These are phyloP conservation scores for Protostelium mycophagum DNA, from an alignment of 78 protist genomes.

Conservation along the genomic window DNA sequence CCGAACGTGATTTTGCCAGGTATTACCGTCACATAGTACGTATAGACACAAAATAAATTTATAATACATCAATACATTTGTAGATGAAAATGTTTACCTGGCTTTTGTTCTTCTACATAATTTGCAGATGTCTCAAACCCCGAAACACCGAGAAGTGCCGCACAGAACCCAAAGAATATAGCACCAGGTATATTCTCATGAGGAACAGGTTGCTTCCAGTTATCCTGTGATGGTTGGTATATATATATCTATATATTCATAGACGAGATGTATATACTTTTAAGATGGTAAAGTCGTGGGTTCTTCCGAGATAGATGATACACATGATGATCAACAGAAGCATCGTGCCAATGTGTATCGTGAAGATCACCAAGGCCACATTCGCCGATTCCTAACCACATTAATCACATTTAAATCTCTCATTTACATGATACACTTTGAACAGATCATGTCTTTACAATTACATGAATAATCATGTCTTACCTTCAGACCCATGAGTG, in stretches of 20 bases:
- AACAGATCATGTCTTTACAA: no score
- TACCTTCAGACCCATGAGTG: conserved; percentile 42
- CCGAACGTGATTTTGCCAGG: no score
- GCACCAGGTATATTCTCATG: conserved; percentile 25
- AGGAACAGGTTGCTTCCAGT: conserved; percentile 1
- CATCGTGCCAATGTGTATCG: conserved; percentile 61
- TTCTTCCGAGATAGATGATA: not conserved
- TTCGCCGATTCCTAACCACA: conserved; percentile 54
- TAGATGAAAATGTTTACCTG: conserved; percentile 32
- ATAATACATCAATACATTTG: no score
- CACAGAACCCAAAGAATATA: conserved; percentile 78
- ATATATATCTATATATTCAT: not conserved
- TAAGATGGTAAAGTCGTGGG: conserved; percentile 6
- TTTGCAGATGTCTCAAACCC: conserved; percentile 87
- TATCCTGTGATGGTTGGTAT: not conserved
- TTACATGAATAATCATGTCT: not conserved
- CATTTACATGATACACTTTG: not conserved
- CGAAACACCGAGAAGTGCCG: conserved; percentile 82
- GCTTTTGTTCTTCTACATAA: conserved; percentile 79
- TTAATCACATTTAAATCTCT: conserved; percentile 8
- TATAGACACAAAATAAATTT: no score
- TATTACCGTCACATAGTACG: no score
- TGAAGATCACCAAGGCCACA: conserved; percentile 69
- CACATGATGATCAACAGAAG: conserved; percentile 42
- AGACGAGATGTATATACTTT: not conserved